These are phyloP conservation scores for Tuber aestivum DNA, from an alignment of 495 filamentous ascomycete genomes.

Conservation along the genomic window DNA sequence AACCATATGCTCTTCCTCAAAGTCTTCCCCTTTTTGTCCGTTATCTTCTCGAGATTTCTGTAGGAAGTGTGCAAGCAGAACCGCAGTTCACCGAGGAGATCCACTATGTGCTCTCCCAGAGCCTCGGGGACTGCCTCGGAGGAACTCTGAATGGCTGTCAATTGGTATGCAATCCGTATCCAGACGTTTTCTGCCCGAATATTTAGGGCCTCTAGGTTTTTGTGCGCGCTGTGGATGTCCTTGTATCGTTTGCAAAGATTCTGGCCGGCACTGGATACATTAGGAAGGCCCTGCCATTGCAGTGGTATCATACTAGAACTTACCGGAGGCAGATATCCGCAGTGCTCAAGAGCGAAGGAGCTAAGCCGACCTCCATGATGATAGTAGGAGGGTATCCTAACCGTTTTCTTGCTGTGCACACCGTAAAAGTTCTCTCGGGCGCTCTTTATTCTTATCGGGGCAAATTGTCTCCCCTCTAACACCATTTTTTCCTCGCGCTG, in stretches of 20 bases:
- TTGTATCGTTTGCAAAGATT: slow-evolving; percentile 20
- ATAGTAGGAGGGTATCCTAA: too few relatives aligned
- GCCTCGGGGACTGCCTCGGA: slow-evolving; percentile 43
- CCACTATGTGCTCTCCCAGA: slow-evolving; percentile 41
- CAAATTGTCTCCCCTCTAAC: too few relatives aligned
- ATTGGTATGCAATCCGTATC: slow-evolving; percentile 40
- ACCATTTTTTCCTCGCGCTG: too few relatives aligned
- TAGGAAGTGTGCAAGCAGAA: slow-evolving; percentile 41
- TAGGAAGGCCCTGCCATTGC: neutral
- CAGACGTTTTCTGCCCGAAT: slow-evolving; percentile 44
- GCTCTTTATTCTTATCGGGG: too few relatives aligned
- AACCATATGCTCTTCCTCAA: slow-evolving; percentile 10
- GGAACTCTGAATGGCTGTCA: slow-evolving; percentile 44
- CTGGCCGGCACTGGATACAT: slow-evolving; percentile 12
- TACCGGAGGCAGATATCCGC: slow-evolving; percentile 31
- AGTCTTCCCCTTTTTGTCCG: slow-evolving; percentile 15
- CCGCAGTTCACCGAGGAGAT: slow-evolving; percentile 42
- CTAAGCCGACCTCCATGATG: neutral
- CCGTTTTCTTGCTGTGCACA: too few relatives aligned
- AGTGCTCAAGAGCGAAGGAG: slow-evolving; percentile 13
- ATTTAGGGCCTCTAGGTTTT: slow-evolving; percentile 41
- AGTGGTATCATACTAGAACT: neutral
- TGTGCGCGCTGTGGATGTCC: slow-evolving; percentile 31
- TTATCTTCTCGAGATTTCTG: slow-evolving; percentile 36
- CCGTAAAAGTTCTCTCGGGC: too few relatives aligned